A percentile compares a stretch with the other conserved stretches of the same genome.
Conservation (phyloP, 306 rosid species). For the Cucurbita pepo region DNA sequence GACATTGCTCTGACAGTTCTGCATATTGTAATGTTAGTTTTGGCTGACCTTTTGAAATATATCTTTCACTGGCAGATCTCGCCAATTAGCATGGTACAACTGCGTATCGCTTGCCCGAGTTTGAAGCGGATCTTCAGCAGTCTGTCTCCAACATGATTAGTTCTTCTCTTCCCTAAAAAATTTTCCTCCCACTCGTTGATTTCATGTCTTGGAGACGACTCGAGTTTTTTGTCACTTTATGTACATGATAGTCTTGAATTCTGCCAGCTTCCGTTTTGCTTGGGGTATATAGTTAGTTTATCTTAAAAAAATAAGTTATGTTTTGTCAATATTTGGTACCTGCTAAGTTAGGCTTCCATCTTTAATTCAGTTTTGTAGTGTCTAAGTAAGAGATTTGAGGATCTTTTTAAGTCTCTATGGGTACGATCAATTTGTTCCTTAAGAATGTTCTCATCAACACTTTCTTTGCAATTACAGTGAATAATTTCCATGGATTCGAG, state of each 20-base stretch:
- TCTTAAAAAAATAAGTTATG: not conserved
- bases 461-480: not conserved
- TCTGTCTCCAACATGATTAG: slow-evolving; percentile 34
- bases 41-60: not conserved
- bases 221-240: not conserved
- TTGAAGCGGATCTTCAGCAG: slow-evolving; percentile 97
- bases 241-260: slow-evolving; percentile 4
- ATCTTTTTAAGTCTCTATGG: not conserved
- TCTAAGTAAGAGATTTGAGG: not conserved
- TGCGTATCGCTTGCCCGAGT: slow-evolving; percentile 57
- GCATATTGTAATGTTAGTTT: not conserved
- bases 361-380: slow-evolving; percentile 8
- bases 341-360: not conserved
- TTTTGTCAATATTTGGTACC: slow-evolving; percentile 1
- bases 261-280: not conserved
- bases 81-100: slow-evolving; percentile 52
- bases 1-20: not conserved
- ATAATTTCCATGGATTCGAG: not conserved
- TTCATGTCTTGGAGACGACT: not conserved
- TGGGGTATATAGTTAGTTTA: slow-evolving; percentile 6
- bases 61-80: slow-evolving; percentile 26
- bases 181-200: not conserved
- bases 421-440: not conserved
- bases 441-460: not conserved
- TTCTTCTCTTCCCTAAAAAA: not conserved